Evolutionary conservation across 495 filamentous ascomycete genomes (phyloP).

Genomic region (Tuber magnatum): DNA sequence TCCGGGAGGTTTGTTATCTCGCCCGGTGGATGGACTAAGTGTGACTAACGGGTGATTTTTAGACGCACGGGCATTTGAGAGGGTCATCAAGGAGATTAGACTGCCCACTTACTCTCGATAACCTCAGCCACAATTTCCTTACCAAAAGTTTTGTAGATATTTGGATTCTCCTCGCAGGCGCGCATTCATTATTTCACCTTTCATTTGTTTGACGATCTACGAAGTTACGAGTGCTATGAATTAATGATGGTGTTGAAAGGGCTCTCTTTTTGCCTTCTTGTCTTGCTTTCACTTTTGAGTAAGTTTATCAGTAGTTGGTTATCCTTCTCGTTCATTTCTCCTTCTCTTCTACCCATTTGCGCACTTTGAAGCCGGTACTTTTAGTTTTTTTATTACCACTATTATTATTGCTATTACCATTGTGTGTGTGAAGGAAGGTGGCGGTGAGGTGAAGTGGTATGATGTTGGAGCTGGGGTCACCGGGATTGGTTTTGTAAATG

Average conservation of each 20-base stretch:
- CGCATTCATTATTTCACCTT: neutral
- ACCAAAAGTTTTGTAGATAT: slow-evolving; percentile 2
- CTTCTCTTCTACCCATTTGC: neutral
- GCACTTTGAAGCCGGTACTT: neutral
- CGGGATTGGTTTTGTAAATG: neutral
- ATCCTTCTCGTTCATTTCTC: neutral
- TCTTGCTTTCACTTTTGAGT: neutral
- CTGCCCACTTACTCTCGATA: slow-evolving; percentile 15
- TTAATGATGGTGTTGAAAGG: neutral
- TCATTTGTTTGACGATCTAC: neutral
- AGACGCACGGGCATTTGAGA: slow-evolving; percentile 29
- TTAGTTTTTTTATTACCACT: neutral
- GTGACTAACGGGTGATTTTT: neutral
- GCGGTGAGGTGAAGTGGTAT: neutral
- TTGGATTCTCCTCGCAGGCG: neutral
- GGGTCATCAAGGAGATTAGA: slow-evolving; percentile 27
- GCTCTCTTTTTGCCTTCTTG: neutral
- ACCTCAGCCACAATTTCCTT: neutral
- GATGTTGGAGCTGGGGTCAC: neutral
- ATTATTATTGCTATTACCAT: neutral
- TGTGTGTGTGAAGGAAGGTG: neutral
- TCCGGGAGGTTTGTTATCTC: slow-evolving; percentile 14
- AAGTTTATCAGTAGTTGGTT: neutral
- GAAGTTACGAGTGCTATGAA: neutral
- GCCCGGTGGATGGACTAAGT: neutral